These are phyloP conservation scores for Endocladia muricata DNA, from an alignment of 31 red algal species.

Conservation along the genomic window DNA sequence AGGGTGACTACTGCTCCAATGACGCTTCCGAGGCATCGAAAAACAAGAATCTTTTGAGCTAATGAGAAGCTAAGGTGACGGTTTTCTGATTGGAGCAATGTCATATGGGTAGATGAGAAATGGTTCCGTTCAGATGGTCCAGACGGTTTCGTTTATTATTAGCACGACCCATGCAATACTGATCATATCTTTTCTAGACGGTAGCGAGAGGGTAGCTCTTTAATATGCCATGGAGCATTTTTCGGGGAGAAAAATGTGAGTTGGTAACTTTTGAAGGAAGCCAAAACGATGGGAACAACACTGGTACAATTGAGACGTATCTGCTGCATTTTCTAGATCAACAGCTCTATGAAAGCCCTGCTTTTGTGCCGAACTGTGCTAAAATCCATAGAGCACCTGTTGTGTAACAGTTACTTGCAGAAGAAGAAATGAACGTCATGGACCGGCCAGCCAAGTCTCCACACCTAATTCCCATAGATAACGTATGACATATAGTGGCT, in stretches of 20 bases:
- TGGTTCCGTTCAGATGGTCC: neutral
- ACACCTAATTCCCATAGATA: neutral
- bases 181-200: neutral
- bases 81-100: neutral
- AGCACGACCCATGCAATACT: neutral
- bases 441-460: neutral
- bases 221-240: neutral
- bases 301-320: neutral
- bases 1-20: neutral
- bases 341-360: neutral
- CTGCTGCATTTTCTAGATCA: neutral
- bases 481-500: neutral
- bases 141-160: neutral
- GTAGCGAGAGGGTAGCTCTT: neutral
- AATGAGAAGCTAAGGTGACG: neutral
- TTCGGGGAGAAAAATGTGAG: neutral
- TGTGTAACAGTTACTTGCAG: neutral
- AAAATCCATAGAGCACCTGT: neutral
- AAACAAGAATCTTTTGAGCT: neutral
- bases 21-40: neutral
- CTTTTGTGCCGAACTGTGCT: neutral
- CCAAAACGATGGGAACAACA: neutral
- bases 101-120: neutral
- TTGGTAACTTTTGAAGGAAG: neutral
- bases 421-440: neutral